A percentile compares a stretch with the other conserved stretches of the same genome.
Conservation (phyloP, 2,329 filamentous ascomycete species). For the Beauveria australis region DNA sequence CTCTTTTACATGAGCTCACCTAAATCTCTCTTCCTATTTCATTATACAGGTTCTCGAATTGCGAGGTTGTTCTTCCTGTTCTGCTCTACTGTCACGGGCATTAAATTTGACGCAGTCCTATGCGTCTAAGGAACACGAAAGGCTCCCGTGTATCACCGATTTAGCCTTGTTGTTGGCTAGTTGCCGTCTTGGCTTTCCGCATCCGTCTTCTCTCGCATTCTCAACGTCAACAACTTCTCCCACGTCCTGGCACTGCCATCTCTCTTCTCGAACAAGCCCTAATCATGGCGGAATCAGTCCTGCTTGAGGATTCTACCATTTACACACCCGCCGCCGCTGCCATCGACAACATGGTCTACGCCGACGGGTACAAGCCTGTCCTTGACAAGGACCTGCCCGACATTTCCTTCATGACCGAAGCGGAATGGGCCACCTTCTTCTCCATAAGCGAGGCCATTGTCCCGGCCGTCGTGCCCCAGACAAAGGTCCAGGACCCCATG, state of each 20-base stretch:
- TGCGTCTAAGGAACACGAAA: background rate
- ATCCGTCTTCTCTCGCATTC: background rate
- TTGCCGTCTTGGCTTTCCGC: background rate
- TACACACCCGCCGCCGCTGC: background rate
- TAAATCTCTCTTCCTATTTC: too few relatives aligned
- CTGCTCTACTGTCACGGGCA: background rate
- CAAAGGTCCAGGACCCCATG: conserved; percentile 28
- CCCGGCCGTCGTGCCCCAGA: conserved; percentile 45
- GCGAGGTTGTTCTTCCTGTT: background rate
- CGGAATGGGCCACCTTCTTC: conserved; percentile 47
- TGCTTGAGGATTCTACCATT: conserved; percentile 5
- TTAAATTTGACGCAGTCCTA: background rate
- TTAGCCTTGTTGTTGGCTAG: background rate
- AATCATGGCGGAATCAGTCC: conserved; percentile 2
- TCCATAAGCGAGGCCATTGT: conserved; percentile 51
- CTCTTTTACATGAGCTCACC: background rate
- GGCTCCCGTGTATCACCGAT: background rate
- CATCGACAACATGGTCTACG: background rate
- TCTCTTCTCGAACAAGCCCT: too few relatives aligned
- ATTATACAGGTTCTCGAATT: background rate
- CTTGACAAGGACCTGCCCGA: conserved; percentile 13
- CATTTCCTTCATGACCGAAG: conserved; percentile 32
- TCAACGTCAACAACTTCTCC: background rate
- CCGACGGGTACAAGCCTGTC: conserved; percentile 3
- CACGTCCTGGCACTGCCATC: too few relatives aligned